phyloP scores from a whole-genome alignment of 768 basidiomycete genomes.

The Gymnopilus dilepis region DNA sequence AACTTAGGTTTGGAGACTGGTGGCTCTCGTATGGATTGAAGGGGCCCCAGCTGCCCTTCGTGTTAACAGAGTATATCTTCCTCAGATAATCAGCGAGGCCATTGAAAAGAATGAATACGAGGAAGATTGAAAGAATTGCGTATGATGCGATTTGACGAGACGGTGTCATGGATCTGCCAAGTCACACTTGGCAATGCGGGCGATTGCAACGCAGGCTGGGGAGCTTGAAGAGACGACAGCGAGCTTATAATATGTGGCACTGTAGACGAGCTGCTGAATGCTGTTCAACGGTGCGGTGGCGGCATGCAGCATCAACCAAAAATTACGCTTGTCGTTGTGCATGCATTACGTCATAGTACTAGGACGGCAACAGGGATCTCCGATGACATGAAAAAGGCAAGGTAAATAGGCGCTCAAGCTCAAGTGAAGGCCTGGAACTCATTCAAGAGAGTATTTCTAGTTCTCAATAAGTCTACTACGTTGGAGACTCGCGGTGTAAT shows the following conservation, averaged over 20 bases:
- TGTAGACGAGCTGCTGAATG: neutral
- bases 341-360: neutral
- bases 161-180: conserved; percentile 14
- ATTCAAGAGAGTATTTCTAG: no score
- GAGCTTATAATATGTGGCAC: neutral
- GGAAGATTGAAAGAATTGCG: conserved; percentile 20
- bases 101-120: conserved; percentile 22
- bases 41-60: neutral
- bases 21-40: neutral
- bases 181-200: neutral
- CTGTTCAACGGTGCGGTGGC: no score
- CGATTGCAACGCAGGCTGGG: neutral
- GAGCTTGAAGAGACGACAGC: neutral
- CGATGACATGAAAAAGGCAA: neutral
- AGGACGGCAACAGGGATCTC: no score
- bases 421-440: no score
- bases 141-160: conserved; percentile 22
- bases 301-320: no score
- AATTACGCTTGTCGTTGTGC: neutral
- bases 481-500: neutral
- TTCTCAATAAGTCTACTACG: no score
- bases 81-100: conserved; percentile 18
- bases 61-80: neutral
- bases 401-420: no score
- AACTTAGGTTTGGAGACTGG: neutral